Base-by-base conservation (phyloP, 176 grass and related monocot species). In the Calamus simplicifolius region DNA sequence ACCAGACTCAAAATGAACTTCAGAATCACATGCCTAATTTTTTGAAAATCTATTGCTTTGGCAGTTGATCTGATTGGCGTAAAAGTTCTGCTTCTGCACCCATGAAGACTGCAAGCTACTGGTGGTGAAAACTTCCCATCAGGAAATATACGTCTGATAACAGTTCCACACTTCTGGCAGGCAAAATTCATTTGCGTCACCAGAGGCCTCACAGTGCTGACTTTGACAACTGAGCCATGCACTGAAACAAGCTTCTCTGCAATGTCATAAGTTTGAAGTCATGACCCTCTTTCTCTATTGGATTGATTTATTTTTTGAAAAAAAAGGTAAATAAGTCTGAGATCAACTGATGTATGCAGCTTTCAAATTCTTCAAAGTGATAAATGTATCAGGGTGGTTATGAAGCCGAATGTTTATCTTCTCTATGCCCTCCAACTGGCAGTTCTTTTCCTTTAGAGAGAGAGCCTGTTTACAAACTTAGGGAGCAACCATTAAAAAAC, bases 61-160 rank as follows among this genome's bases (percentile, higher is more conserved):
- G 83, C 80, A 56, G 73, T 80, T 76, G 80, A 72, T 82, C 87
- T 77, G 29, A 67, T 13, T 5, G 92, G 92, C 4, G 5, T 80
- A 71, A 96, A 96, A 16, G 72, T 85, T 68, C 71, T 79, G 72
- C 87, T 82, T 68, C 87, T 96, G 80, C 92, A 96, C 66, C 92
- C 86, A 19, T 75, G 78, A 30, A 75, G 73, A 77, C 3, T 13
- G 56, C 92, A 96, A 35, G 73, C 81, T 61, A 69, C 49, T 27
- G 92, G 92, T 35, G 87, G 78, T 51, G 80, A 88, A 85, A 90
- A 90, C 56, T 90, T 96, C 15, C 92, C 92, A 75, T 96, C 86
- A 64, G 49, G 73, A 49, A 96, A 90, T 27, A 72, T 52, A 31
- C 75, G 69, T 8, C 7, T 27, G 29, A 80, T 76, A 43, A 19